Percentiles rank a stretch among this genome's conserved stretches.
phyloP scores from a whole-genome alignment of 2,329 filamentous ascomycete genomes.

The Diaporthe ilicicola region DNA sequence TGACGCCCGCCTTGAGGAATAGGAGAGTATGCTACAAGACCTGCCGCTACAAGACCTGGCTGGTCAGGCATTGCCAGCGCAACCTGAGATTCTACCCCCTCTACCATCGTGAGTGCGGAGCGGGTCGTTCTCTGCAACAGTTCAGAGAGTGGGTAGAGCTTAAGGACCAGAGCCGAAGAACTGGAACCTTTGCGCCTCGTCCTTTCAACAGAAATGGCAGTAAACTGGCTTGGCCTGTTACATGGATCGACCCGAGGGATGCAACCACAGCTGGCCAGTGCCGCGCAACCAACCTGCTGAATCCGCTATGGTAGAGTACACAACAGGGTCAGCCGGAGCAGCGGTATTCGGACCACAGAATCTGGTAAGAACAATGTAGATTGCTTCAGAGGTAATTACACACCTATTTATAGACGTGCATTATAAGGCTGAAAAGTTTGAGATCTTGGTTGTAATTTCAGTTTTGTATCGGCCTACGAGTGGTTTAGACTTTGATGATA shows the following conservation, averaged over 20 bases:
- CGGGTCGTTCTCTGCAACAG: neutral
- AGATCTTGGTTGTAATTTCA: no score
- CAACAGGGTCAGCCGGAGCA: neutral
- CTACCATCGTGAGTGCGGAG: neutral
- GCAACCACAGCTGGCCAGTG: neutral
- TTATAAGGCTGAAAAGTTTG: no score
- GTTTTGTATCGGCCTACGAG: no score
- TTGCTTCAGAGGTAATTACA: no score
- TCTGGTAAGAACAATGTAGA: no score
- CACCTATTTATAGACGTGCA: no score
- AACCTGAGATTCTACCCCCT: neutral
- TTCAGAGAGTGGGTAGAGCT: neutral
- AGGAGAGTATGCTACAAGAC: neutral
- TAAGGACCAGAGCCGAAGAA: neutral
- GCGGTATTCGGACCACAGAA: neutral
- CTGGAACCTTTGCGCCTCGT: neutral
- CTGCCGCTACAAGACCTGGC: neutral
- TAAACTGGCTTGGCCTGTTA: neutral
- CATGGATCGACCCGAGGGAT: neutral
- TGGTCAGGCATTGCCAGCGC: neutral
- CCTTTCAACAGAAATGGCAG: neutral
- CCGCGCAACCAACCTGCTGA: neutral
- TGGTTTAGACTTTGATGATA: no score
- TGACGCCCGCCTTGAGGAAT: neutral
- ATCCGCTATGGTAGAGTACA: neutral